Evolutionary conservation across 139 green algal species (phyloP).

Genomic region (Yamagishiella unicocca): DNA sequence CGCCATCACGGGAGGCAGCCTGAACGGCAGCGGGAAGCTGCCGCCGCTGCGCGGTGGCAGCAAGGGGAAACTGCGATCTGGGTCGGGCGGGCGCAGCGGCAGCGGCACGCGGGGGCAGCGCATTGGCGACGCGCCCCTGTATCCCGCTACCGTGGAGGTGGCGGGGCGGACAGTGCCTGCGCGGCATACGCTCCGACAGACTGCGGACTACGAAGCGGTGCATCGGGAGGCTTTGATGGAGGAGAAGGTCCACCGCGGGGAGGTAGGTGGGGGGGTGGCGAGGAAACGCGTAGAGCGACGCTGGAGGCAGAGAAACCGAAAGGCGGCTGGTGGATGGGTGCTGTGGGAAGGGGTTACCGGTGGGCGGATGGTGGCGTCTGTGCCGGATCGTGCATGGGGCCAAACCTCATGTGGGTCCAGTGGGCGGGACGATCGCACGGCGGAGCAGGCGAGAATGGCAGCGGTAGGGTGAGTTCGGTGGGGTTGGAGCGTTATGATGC

Average conservation of each 20-base stretch:
- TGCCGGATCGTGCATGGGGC: too few relatives aligned
- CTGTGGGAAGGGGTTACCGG: too few relatives aligned
- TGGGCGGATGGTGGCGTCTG: too few relatives aligned
- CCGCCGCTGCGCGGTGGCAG: slow-evolving; percentile 7
- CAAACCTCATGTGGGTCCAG: too few relatives aligned
- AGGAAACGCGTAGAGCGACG: too few relatives aligned
- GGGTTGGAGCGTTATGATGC: too few relatives aligned
- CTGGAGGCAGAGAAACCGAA: too few relatives aligned
- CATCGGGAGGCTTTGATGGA: slow-evolving; percentile 48
- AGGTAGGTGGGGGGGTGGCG: slow-evolving; percentile 44
- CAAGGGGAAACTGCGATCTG: background rate
- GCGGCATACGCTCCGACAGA: slow-evolving; percentile 45
- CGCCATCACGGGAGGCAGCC: slow-evolving; percentile 11
- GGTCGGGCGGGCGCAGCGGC: background rate
- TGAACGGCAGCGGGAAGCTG: slow-evolving; percentile 4
- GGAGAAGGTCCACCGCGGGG: slow-evolving; percentile 53
- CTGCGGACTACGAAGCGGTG: slow-evolving; percentile 42
- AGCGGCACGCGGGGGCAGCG: background rate
- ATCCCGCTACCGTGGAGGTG: slow-evolving; percentile 32
- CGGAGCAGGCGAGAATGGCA: too few relatives aligned
- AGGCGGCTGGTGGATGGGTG: too few relatives aligned
- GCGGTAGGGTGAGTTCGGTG: too few relatives aligned
- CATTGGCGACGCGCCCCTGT: background rate
- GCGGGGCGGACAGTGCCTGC: slow-evolving; percentile 40
- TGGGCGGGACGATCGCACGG: too few relatives aligned